Conservation (phyloP, 805 yeast species). For the Yarrowia sp. region DNA sequence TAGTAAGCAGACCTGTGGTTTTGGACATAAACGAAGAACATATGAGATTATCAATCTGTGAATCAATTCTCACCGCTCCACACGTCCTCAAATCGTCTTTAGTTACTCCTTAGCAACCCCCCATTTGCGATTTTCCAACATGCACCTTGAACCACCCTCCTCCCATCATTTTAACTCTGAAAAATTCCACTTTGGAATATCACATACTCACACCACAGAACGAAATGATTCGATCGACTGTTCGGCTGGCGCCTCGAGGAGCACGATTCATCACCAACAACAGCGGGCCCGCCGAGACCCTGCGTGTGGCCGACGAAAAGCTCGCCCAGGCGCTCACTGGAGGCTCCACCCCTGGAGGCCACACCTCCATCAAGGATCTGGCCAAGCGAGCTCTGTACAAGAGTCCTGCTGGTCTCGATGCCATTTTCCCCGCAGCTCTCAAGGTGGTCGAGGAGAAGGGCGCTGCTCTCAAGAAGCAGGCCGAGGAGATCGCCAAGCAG, state of each 20-base stretch:
- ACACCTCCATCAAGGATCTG: conserved; percentile 28
- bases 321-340: neutral
- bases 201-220: conserved; percentile 4
- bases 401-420: conserved; percentile 73
- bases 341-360: neutral
- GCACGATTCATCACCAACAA: conserved; percentile 36
- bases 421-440: conserved; percentile 74
- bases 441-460: conserved; percentile 61
- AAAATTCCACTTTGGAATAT: conserved; percentile 14
- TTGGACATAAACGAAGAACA: too few relatives aligned
- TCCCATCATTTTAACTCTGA: conserved; percentile 11
- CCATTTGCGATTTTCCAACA: neutral
- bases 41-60: too few relatives aligned
- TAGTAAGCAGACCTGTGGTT: too few relatives aligned
- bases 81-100: too few relatives aligned
- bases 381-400: conserved; percentile 54
- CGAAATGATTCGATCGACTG: conserved; percentile 37
- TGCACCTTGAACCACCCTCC: too few relatives aligned
- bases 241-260: conserved; percentile 35
- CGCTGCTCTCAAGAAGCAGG: conserved; percentile 53
- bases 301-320: conserved; percentile 30
- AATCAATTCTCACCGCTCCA: too few relatives aligned
- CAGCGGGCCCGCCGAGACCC: conserved; percentile 33
- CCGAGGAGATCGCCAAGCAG: conserved; percentile 51
- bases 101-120: neutral